A percentile compares a stretch with the other conserved stretches of the same genome.
These are phyloP conservation scores for Fusarium armeniacum DNA, from an alignment of 2,329 filamentous ascomycete species.

Conservation along the genomic window DNA sequence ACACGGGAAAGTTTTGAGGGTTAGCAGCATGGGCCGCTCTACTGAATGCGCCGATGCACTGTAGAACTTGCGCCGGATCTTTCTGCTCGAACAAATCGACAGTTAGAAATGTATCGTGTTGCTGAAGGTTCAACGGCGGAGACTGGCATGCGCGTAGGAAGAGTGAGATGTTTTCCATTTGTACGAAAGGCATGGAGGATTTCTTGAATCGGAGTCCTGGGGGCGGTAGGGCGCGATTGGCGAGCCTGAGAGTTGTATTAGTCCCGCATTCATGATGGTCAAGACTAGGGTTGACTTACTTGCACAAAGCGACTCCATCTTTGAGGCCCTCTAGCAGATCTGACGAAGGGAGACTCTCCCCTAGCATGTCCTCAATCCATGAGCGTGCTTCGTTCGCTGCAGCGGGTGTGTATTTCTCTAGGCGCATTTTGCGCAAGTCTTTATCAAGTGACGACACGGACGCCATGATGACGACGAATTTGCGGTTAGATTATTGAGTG, in stretches of 20 bases:
- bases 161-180: constrained; percentile 99
- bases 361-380: constrained; percentile 89
- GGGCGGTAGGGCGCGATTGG: constrained; percentile 82
- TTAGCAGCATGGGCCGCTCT: constrained; percentile 82
- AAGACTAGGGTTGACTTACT: constrained; percentile 65
- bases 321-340: constrained; percentile 90
- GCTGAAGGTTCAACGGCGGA: constrained; percentile 86
- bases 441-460: constrained; percentile 94
- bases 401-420: constrained; percentile 92
- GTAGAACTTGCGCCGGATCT: constrained; percentile 94
- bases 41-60: constrained; percentile 93
- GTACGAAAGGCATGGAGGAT: constrained; percentile 96
- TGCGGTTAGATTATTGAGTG: not conserved
- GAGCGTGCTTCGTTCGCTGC: constrained; percentile 85
- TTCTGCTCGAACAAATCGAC: constrained; percentile 97
- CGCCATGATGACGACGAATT: constrained; percentile 73
- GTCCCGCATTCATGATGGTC: constrained; percentile 31
- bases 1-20: constrained; percentile 78
- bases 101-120: constrained; percentile 96
- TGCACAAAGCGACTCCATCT: constrained; percentile 94
- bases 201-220: constrained; percentile 90
- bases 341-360: constrained; percentile 76
- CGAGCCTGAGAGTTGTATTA: constrained; percentile 69
- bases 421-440: constrained; percentile 92
- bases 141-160: constrained; percentile 91